Conservation (phyloP, 495 filamentous ascomycete genomes). For the Articulospora tetracladia region DNA sequence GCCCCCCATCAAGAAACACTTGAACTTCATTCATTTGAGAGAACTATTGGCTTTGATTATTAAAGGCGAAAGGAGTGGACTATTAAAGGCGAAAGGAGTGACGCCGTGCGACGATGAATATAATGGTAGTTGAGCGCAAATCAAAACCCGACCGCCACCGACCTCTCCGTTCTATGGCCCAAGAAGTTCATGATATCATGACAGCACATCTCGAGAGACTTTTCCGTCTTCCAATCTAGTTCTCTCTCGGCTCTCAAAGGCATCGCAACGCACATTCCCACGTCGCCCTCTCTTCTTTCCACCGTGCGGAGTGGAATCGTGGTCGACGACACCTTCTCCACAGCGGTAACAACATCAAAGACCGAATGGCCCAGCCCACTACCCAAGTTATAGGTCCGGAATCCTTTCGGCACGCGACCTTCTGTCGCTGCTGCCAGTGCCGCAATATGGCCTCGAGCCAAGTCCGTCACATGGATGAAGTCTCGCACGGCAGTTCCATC, state of each 20-base stretch:
- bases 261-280: slow-evolving; percentile 27
- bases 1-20: too few relatives aligned
- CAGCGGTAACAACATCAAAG: slow-evolving; percentile 43
- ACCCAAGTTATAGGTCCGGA: slow-evolving; percentile 51
- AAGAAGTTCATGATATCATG: background rate
- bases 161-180: background rate
- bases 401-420: slow-evolving; percentile 31
- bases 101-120: too few relatives aligned
- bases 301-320: slow-evolving; percentile 21
- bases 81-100: too few relatives aligned
- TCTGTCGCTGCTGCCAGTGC: slow-evolving; percentile 32
- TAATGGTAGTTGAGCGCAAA: too few relatives aligned
- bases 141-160: background rate
- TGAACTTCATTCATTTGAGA: too few relatives aligned
- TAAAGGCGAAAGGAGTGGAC: too few relatives aligned
- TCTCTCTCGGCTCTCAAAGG: slow-evolving; percentile 25
- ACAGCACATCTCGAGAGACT: background rate
- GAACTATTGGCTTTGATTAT: too few relatives aligned
- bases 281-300: slow-evolving; percentile 26
- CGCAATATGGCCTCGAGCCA: slow-evolving; percentile 61
- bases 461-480: slow-evolving; percentile 59
- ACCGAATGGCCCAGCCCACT: slow-evolving; percentile 50
- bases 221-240: slow-evolving; percentile 25
- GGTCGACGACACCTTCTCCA: slow-evolving; percentile 22
- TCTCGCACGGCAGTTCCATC: slow-evolving; percentile 74